phyloP scores from a whole-genome alignment of 352 stramenopile genomes.

The Phytopythium kandeliae region DNA sequence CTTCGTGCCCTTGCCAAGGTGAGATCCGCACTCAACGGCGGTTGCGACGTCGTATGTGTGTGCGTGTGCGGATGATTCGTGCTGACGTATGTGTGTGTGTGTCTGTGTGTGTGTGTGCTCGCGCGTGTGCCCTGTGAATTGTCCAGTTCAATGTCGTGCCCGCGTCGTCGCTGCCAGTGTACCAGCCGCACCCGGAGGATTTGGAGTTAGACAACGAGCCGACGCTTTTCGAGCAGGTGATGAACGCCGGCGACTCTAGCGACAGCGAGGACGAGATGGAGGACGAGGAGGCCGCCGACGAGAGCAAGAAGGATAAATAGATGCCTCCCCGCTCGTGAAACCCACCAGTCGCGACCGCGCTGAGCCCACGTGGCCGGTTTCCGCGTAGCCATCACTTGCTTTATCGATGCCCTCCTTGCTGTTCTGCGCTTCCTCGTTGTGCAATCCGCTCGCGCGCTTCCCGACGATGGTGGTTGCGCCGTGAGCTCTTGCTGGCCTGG shows the following conservation, averaged over 20 bases:
- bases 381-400: too few species aligned
- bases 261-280: conserved; percentile 84
- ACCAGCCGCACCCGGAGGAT: conserved; percentile 97
- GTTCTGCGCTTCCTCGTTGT: too few species aligned
- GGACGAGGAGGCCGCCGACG: conserved; percentile 47
- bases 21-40: too few species aligned
- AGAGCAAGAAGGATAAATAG: conserved; percentile 70
- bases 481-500: too few species aligned
- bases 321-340: conserved; percentile 9
- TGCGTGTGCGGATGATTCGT: neutral
- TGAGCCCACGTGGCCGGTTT: too few species aligned
- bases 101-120: too few species aligned
- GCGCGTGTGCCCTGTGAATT: conserved; percentile 13
- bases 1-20: conserved; percentile 88
- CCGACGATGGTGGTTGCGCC: too few species aligned
- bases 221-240: conserved; percentile 98
- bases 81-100: conserved; percentile 7
- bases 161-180: conserved; percentile 91
- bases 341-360: conserved; percentile 1
- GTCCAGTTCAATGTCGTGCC: conserved; percentile 91
- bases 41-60: neutral
- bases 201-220: conserved; percentile 99
- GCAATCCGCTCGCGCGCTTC: too few species aligned
- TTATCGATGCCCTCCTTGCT: too few species aligned
- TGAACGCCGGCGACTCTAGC: conserved; percentile 82